Percentiles rank a stretch among this genome's conserved stretches.
These are phyloP conservation scores for Vinca minor DNA, from an alignment of 257 asterid genomes.

Conservation along the genomic window DNA sequence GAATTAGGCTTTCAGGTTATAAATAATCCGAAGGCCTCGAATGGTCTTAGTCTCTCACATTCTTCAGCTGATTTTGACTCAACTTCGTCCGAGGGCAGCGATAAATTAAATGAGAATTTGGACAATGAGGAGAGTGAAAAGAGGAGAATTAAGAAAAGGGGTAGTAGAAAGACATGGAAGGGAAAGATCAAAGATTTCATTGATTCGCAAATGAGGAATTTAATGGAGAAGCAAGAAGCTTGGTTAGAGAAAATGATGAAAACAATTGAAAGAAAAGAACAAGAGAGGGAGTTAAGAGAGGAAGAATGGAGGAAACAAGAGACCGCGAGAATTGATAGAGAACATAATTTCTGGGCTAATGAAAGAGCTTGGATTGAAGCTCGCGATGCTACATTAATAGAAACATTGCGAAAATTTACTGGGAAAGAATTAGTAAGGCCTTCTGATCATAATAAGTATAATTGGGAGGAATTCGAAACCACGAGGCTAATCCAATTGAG, in stretches of 20 bases:
- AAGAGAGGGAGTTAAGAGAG: slow-evolving; percentile 58
- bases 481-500: slow-evolving; percentile 45
- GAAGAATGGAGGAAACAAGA: slow-evolving; percentile 85
- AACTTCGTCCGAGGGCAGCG: slow-evolving; percentile 43
- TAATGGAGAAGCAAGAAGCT: slow-evolving; percentile 74
- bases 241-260: slow-evolving; percentile 86
- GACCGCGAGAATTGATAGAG: slow-evolving; percentile 53
- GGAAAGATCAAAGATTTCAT: slow-evolving; percentile 59
- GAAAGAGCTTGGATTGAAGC: slow-evolving; percentile 87
- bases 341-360: slow-evolving; percentile 71
- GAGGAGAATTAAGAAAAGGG: slow-evolving; percentile 37
- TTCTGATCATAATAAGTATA: background rate
- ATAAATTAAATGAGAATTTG: slow-evolving; percentile 22
- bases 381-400: slow-evolving; percentile 60
- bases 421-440: slow-evolving; percentile 32
- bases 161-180: slow-evolving; percentile 51
- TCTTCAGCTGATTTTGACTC: slow-evolving; percentile 52
- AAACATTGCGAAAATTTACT: slow-evolving; percentile 42
- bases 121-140: slow-evolving; percentile 18
- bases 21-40: slow-evolving; percentile 28
- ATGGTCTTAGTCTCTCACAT: slow-evolving; percentile 71
- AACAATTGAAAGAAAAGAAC: slow-evolving; percentile 66
- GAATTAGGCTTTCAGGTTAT: slow-evolving; percentile 25
- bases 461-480: slow-evolving; percentile 59
- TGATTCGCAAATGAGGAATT: slow-evolving; percentile 59